Evolutionary conservation across 495 filamentous ascomycete species (phyloP), one percentile per base, ranked within the genome.

Genomic region (Letharia lupina): DNA sequence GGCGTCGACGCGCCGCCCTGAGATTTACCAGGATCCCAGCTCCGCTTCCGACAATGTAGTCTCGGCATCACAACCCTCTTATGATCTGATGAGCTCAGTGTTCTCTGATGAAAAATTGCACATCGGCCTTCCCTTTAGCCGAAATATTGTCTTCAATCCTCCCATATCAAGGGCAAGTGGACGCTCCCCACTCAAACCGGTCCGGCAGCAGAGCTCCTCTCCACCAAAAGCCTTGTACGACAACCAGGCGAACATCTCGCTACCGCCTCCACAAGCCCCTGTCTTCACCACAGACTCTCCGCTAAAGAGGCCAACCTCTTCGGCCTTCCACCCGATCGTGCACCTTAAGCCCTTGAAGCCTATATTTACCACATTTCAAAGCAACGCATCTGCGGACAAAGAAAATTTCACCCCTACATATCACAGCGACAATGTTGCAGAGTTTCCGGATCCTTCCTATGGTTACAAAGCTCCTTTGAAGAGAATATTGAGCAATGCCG

Each of bases 281-380:
- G 79, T 76, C 65, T 88, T 89, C 70, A 80, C 81, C 59, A 96
- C 91, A n/a, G 92, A 94, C 77, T 94, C 91, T 18, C 90, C 89
- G 39, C 78, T 86, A 71, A 96, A 96, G 81, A 91, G 89, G 71
- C 81, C 87, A 11, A 70, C 84, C 48, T 83, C 86, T 75, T 82
- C 80, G n/a, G 77, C 77, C 68, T 83, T 83, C 75, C 81, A 84
- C 73, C 80, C 81, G 37, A 78, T 71, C 72, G 69, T 73, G 47
- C 65, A 70, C 35, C 65, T 70, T 68, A 77, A 84, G 69, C 82
- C 85, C 33, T 84, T 89, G 66, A 86, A 85, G 70, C 82, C 85
- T 52, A 76, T 90, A 33, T 86, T 86, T 73, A 82, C 83, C 48
- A 87, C 87, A 41, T 84, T 87, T 72, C 79, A 84, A 44, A 82